Conservation (phyloP, 2,329 filamentous ascomycete genomes). For the Phaeosphaeria sp. region DNA sequence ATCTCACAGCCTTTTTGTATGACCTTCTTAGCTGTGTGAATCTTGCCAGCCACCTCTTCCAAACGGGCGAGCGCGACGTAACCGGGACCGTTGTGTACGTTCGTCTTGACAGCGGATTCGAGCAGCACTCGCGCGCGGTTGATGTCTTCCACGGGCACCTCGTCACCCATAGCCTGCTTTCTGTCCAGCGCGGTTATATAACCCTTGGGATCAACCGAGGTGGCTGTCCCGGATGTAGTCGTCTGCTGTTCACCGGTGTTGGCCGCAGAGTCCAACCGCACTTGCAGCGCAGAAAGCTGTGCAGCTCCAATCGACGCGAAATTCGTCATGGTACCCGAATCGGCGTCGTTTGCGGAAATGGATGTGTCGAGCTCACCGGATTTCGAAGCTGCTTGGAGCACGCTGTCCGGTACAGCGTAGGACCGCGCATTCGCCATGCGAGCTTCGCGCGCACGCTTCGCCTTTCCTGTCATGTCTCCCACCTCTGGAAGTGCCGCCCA, state of each 20-base stretch:
- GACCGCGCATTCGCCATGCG: constrained; percentile 72
- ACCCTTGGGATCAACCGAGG: constrained; percentile 91
- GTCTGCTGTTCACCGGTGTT: constrained; percentile 71
- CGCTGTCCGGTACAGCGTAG: constrained; percentile 96
- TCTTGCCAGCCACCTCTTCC: constrained; percentile 91
- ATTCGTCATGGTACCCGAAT: constrained; percentile 93
- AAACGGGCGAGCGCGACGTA: constrained; percentile 95
- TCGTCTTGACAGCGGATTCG: constrained; percentile 97
- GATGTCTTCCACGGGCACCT: constrained; percentile 85
- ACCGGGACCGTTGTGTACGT: constrained; percentile 90
- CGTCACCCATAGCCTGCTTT: constrained; percentile 77
- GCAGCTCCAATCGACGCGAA: constrained; percentile 97
- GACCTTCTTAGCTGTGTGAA: constrained; percentile 84
- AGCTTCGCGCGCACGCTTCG: constrained; percentile 83
- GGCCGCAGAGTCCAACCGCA: constrained; percentile 89
- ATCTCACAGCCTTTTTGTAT: constrained; percentile 88
- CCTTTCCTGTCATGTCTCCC: constrained; percentile 94
- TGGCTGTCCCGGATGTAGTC: constrained; percentile 75
- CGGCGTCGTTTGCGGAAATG: constrained; percentile 69
- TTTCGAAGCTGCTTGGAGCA: constrained; percentile 84
- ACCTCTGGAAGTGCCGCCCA: constrained; percentile 97
- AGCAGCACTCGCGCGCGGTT: constrained; percentile 90
- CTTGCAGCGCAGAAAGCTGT: constrained; percentile 92
- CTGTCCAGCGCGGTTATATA: constrained; percentile 92
- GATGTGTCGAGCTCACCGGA: constrained; percentile 84